Percentiles rank a stretch among this genome's conserved stretches.
Conservation (phyloP, 2,329 filamentous ascomycete species). For the Fonsecaea nubica region DNA sequence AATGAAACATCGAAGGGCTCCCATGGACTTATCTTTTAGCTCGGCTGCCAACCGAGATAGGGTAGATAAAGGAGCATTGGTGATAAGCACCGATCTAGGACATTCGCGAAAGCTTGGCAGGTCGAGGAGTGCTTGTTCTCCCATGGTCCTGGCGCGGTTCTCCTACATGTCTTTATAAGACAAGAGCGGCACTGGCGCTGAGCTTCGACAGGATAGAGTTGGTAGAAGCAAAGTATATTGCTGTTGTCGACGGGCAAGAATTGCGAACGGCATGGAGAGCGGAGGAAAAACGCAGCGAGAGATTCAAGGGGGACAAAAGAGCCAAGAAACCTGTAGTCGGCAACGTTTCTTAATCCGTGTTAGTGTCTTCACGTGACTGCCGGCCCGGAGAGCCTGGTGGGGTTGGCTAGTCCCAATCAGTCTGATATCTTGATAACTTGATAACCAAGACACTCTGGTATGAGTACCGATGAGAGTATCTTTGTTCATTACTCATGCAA, state of each 20-base stretch:
- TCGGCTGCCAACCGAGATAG: neutral
- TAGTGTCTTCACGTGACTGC: too few species aligned
- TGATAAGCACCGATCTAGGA: slow-evolving; percentile 13
- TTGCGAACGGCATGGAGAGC: neutral
- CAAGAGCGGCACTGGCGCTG: neutral
- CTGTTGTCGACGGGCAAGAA: neutral
- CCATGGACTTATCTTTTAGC: slow-evolving; percentile 6
- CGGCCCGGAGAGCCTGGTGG: neutral
- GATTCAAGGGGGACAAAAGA: neutral
- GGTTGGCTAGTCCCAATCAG: neutral
- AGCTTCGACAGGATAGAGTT: neutral
- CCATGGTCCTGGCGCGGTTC: neutral
- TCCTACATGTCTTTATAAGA: neutral
- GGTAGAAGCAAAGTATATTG: neutral
- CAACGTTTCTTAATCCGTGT: too few species aligned
- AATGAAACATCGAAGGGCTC: neutral
- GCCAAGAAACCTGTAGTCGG: neutral
- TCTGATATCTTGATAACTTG: neutral
- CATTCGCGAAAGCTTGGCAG: slow-evolving; percentile 5
- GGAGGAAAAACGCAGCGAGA: neutral
- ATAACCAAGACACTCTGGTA: too few species aligned
- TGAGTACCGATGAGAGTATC: neutral
- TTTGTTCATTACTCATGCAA: neutral
- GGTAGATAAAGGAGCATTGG: slow-evolving; percentile 11
- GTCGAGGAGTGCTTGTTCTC: neutral